Conservation (phyloP, 2,329 filamentous ascomycete genomes). For the Colletotrichum cordylinicola region DNA sequence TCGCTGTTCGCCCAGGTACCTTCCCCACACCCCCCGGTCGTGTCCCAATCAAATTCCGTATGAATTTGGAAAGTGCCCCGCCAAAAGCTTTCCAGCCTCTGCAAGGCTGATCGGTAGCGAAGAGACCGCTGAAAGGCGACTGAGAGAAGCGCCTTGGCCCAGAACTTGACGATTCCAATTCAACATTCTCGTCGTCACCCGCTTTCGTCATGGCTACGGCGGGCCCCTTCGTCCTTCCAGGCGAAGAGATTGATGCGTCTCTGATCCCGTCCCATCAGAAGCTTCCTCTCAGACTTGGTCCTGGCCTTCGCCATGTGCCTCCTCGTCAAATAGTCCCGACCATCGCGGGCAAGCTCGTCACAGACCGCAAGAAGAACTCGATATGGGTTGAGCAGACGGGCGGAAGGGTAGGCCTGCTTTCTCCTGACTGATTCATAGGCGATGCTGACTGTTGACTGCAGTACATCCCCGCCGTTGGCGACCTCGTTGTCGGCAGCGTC, state of each 20-base stretch:
- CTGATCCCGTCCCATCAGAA: conserved; percentile 73
- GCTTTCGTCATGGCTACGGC: conserved; percentile 58
- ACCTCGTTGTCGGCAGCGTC: conserved; percentile 88
- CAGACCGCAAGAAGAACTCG: conserved; percentile 75
- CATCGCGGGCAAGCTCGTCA: conserved; percentile 70
- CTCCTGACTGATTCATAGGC: not conserved
- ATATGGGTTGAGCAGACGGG: conserved; percentile 77
- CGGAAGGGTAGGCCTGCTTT: conserved; percentile 62
- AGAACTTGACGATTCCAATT: not conserved
- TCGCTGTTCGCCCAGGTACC: not conserved
- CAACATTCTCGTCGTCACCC: not conserved
- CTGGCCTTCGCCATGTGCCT: conserved; percentile 82
- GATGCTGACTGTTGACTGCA: conserved; percentile 43
- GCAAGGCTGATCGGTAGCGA: conserved; percentile 17
- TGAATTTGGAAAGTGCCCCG: conserved; percentile 12
- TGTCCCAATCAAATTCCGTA: conserved; percentile 11
- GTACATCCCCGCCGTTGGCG: conserved; percentile 81
- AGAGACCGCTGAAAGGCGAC: not conserved
- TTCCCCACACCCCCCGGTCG: not conserved
- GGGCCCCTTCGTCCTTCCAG: conserved; percentile 77
- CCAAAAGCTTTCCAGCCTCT: conserved; percentile 26
- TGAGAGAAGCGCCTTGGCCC: not conserved
- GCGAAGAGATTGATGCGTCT: conserved; percentile 73
- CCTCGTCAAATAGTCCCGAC: conserved; percentile 75
- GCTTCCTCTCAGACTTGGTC: conserved; percentile 78